Conservation (phyloP, 306 rosid genomes). For the Notholithocarpus densiflorus region DNA sequence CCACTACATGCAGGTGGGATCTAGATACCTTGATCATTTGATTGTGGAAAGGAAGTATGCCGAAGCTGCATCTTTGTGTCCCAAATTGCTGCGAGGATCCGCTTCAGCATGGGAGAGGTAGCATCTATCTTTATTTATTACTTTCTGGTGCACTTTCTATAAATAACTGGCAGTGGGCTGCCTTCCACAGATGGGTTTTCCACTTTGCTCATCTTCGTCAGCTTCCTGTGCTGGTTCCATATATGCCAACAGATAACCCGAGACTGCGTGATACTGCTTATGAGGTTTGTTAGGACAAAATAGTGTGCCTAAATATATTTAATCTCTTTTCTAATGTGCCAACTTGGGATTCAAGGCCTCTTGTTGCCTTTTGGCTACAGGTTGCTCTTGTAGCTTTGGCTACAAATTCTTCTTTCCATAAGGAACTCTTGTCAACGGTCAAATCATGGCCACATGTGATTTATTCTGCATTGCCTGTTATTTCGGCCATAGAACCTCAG, state of each 20-base stretch:
- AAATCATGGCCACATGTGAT: conserved; percentile 85
- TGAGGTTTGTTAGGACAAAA: conserved; percentile 63
- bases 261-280: conserved; percentile 91
- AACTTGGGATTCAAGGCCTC: conserved; percentile 10
- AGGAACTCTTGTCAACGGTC: conserved; percentile 67
- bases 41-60: conserved; percentile 95
- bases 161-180: conserved; percentile 28
- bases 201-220: conserved; percentile 99
- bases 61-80: conserved; percentile 91
- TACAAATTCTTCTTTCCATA: conserved; percentile 80
- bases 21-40: conserved; percentile 93
- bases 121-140: conserved; percentile 11
- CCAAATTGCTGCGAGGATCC: conserved; percentile 84
- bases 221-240: conserved; percentile 91
- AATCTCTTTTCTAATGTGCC: conserved; percentile 5
- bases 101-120: conserved; percentile 99
- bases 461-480: conserved; percentile 79
- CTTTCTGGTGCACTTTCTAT: conserved; percentile 7
- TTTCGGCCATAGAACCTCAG: conserved; percentile 96
- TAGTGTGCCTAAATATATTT: not conserved
- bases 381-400: conserved; percentile 97
- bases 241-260: conserved; percentile 83
- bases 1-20: conserved; percentile 68
- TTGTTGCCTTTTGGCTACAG: conserved; percentile 42
- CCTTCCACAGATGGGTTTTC: conserved; percentile 84